Conservation (phyloP, 805 yeast species). For the Yueomyces sinensis region DNA sequence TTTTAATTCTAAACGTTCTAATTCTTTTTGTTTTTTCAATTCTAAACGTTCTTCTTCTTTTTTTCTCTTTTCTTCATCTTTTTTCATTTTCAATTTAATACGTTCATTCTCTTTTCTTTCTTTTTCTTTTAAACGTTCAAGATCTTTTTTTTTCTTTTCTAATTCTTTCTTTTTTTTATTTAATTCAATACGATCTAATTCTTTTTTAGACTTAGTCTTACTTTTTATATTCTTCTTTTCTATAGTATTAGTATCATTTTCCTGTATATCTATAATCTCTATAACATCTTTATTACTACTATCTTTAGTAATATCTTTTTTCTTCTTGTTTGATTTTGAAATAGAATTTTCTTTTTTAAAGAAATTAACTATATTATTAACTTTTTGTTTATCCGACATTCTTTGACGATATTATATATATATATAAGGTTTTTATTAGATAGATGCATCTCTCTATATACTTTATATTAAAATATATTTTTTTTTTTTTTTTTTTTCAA, state of each 20-base stretch:
- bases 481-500: too few relatives aligned
- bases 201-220: neutral
- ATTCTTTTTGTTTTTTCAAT: constrained; percentile 10
- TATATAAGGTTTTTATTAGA: too few relatives aligned
- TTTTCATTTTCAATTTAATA: constrained; percentile 10
- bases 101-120: constrained; percentile 7
- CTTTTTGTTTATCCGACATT: neutral
- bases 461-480: too few relatives aligned
- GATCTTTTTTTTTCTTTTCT: constrained; percentile 4
- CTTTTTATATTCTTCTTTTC: neutral
- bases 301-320: neutral
- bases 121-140: constrained; percentile 5
- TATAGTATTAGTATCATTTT: neutral
- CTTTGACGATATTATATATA: neutral
- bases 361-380: neutral
- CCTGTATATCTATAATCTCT: too few relatives aligned
- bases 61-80: constrained; percentile 17
- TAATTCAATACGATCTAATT: too few relatives aligned
- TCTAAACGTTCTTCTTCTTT: constrained; percentile 11
- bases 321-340: neutral
- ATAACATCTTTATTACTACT: too few relatives aligned
- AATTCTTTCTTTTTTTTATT: constrained; percentile 1
- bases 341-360: neutral
- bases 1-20: constrained; percentile 8
- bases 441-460: too few relatives aligned